Evolutionary conservation across 331 rosid species (phyloP), one percentile per base, ranked within the genome.

Genomic region (Pyrus hybrid): DNA sequence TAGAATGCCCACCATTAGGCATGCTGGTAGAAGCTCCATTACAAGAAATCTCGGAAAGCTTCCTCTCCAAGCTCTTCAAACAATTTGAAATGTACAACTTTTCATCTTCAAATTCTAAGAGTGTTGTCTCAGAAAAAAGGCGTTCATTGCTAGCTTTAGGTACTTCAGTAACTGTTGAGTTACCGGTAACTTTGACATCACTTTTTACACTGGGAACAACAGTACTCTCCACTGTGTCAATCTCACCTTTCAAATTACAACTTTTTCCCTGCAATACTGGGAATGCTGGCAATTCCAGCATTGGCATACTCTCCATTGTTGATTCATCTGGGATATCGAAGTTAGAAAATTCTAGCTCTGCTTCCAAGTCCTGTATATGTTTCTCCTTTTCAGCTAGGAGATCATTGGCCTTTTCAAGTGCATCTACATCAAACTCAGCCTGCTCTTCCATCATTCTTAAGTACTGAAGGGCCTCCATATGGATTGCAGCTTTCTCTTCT

Each of bases 401-500:
- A 79, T 90, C 98, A 51, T 87, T 88, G 68, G 96, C 87, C 67
- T 87, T 93, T 43, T 91, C 91, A 69, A 91, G 81, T 75, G 89
- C 92, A 25, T 93, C 96, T 16, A 81, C 89, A 63, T 93, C 98
- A 73, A 88, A 87, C 85, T 93, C 97, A 71, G 97, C 93, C 87
- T 93, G 98, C 84, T 93, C 98, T 73, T 93, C 98, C 96, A 88
- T 91, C 97, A 93, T 90, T 77, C 97, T 85, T 69, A 93, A 84
- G 77, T 90, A 90, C 62, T 91, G 98, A 79, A 85, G 91, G 81
- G 96, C 89, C 81, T 93, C 97, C 98, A 91, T 88, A 49, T 87
- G 93, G 37, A 93, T 80, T 13, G 93, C 83, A 33, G 98, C 91
- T 83, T 93, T 93, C 86, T 93, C 98, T 84, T 90, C 96, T 72